These are phyloP conservation scores for Brasilioporus rufonigricans DNA, from an alignment of 768 basidiomycete genomes.

Conservation along the genomic window DNA sequence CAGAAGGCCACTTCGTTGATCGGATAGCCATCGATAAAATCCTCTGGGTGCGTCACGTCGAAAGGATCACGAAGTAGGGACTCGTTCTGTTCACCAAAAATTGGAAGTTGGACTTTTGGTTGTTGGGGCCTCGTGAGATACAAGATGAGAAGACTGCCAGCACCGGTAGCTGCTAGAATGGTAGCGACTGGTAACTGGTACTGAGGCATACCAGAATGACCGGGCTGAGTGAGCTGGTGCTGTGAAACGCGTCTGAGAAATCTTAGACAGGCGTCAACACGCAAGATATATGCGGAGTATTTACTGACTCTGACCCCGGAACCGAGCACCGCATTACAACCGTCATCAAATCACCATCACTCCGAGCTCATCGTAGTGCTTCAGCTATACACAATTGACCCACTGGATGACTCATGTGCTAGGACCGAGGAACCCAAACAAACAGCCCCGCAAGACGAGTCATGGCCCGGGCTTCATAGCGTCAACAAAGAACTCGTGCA, in stretches of 20 bases:
- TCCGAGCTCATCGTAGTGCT: neutral
- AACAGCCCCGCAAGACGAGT: too few relatives aligned
- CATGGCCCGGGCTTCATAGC: too few relatives aligned
- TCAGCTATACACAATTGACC: neutral
- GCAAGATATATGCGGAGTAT: neutral
- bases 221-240: neutral
- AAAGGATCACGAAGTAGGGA: constrained; percentile 51
- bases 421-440: neutral
- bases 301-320: constrained; percentile 8
- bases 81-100: constrained; percentile 23
- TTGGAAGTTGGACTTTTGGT: constrained; percentile 53
- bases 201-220: constrained; percentile 45
- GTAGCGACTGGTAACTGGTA: constrained; percentile 58
- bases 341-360: neutral
- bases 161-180: constrained; percentile 41
- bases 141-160: constrained; percentile 44
- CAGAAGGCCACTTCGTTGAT: constrained; percentile 61
- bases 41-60: constrained; percentile 70
- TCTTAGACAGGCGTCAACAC: neutral
- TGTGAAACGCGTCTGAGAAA: neutral
- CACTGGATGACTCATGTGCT: neutral
- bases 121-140: constrained; percentile 40
- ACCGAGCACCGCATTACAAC: neutral
- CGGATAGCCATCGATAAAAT: constrained; percentile 64
- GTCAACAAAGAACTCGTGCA: too few relatives aligned